Base-by-base conservation (phyloP, 345 rosid species). In the Citrus inodora region DNA sequence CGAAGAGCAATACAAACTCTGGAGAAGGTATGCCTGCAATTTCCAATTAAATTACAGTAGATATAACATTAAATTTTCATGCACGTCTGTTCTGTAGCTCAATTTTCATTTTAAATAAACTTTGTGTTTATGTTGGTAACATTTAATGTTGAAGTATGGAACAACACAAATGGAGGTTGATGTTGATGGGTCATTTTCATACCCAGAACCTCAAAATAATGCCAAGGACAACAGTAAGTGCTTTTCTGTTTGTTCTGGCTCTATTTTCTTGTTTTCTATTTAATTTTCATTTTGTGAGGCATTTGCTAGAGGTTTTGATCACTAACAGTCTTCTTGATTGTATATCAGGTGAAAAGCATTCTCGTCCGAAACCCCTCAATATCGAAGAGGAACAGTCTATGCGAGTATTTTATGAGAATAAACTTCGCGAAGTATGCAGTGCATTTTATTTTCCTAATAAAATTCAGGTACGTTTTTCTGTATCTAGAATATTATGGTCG, bases 381-480 rank as follows among this genome's bases (percentile, higher is more conserved):
- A 81, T 91, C 80, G 98, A 94, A 80, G 99, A 96, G 83, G 99
- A 96, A 78, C 89, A 89, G 70, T 92, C 85, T 74, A 91, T 96
- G 98, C 88, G 98, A 71, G 93, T 89, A 24, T 94, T 89, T 85
- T 96, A 90, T 81, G 98, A 96, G 81, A 90, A 80, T 75, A 96
- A 96, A 82, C 93, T 96, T 80, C 90, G 95, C 80, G 99, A 94
- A 90, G 99, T 96, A 8, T 96, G 99, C 71, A 90, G 93, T 79
- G 98, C 98, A 68, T 96, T 96, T 79, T 90, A 87, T 81, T 96
- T 96, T 82, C 99, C 99, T 65, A 91, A 96, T 80, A 96, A 96
- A 86, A 90, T 96, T 84, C 99, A 96, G 99, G 99, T 90, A 35
- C 0, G 10, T 74, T n/a, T 46, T 67, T 74, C 61, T 76, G 67